Base-by-base conservation (phyloP, 768 basidiomycete species). In the Termitomyces heimii region DNA sequence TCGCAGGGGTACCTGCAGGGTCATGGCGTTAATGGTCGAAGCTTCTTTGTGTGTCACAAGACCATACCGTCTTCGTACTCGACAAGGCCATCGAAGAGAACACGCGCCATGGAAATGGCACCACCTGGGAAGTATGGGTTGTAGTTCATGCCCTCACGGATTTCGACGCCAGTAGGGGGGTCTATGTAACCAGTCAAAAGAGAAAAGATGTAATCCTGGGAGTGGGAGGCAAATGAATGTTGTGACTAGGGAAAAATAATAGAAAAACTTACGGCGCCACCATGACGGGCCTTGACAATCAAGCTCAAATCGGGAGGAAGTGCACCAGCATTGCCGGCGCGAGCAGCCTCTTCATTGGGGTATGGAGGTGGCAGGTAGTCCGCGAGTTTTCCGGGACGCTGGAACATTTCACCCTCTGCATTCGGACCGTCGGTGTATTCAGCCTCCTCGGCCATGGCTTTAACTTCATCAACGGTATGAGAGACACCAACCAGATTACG, bases 111-210 rank as follows among this genome's bases (percentile, higher is more conserved):
- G 69, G 92, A 90, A 59, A 98, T 98, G 63, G 94, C 94, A 67
- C 95, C 96, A 54, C 97, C 94, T 42, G 96, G 96, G 89, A 99
- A 99, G 80, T 88, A 98, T 20, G 94, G 94, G 77, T 93, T 94
- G 82, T 97, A 98, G 83, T 95, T 97, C 92, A 98, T 90, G 63
- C 93, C 96, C 53, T 98, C 96, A 72, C 92, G 92, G 62, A 96
- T 80, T 70, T 93, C 91, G 60, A 96, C 89, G 58, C 93, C 94
- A 58, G 96, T 93, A 43, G 97, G 97, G 52, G 97, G 89, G 66
- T 98, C 97, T 43, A 93, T 80, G 75, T 98, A 98, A 57, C 97
- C 97, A 32, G 97, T 99, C 63, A 99, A 81, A 56, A 99, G 88
- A 55, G 96, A 86, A 78, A 94, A 98, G 66, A 99, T 80, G 71